Evolutionary conservation across 1,284 basidiomycete genomes (phyloP).

Genomic region (Ganoderma multipileum): DNA sequence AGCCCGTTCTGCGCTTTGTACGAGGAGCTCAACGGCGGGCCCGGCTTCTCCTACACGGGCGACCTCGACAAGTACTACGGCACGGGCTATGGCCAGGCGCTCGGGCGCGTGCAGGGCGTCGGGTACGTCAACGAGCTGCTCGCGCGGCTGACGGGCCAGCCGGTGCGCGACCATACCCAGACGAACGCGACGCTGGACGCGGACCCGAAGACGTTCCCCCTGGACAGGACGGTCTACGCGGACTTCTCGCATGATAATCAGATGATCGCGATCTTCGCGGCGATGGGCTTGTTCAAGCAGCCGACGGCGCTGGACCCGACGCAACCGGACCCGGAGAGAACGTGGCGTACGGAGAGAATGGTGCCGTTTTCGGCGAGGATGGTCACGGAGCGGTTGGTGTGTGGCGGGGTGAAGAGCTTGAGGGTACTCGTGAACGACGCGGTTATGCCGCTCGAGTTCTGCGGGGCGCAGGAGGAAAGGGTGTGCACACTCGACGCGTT

Average conservation of each 20-base stretch:
- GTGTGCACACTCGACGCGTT: constrained; percentile 73
- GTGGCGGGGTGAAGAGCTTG: constrained; percentile 42
- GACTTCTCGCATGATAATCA: constrained; percentile 88
- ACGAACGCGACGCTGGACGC: constrained; percentile 82
- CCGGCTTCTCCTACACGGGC: constrained; percentile 69
- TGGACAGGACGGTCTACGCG: constrained; percentile 67
- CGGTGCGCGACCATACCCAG: constrained; percentile 74
- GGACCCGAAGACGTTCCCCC: constrained; percentile 74
- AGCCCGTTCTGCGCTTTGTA: constrained; percentile 82
- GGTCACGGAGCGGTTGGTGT: constrained; percentile 66
- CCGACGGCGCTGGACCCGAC: constrained; percentile 48
- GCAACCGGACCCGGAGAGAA: constrained; percentile 47
- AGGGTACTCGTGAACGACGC: constrained; percentile 74
- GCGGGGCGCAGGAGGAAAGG: constrained; percentile 56
- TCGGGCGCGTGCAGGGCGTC: constrained; percentile 79
- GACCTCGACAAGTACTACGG: constrained; percentile 84
- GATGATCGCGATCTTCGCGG: constrained; percentile 80
- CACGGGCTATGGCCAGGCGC: constrained; percentile 72
- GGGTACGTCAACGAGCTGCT: constrained; percentile 88
- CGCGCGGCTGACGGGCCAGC: constrained; percentile 71
- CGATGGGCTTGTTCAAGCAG: constrained; percentile 71
- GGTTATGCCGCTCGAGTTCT: constrained; percentile 68
- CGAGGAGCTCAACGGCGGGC: constrained; percentile 56
- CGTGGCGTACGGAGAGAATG: constrained; percentile 66
- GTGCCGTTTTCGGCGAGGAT: constrained; percentile 72